Base-by-base conservation (phyloP, 2,329 filamentous ascomycete species). In the Nigrospora sphaerica region DNA sequence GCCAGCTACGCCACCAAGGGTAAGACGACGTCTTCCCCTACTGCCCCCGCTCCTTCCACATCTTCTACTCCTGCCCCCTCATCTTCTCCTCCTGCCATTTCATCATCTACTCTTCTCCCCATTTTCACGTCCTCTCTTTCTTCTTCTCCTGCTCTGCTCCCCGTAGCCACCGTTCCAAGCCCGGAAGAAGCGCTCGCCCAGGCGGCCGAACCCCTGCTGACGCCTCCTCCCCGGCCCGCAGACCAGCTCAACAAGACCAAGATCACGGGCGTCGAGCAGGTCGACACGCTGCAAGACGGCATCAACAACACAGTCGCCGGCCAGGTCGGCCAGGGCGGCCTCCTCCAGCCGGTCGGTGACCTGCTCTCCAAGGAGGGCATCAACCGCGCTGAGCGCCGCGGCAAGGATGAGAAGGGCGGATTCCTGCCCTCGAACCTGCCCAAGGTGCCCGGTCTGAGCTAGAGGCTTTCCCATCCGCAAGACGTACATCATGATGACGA, bases 201-300 rank as follows among this genome's bases (percentile, higher is more conserved):
- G 0, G 10, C 4, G 6, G 13, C 23, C 23, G 23, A 28, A 10
- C 23, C 23, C 1, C 32, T 14, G 19, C 37, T 36, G 45, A 32
- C 18, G 23, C 12, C 19, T 12, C 17, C 19, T n/a, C 36, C 35
- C n/a, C 32, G 16, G 19, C 18, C 9, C 34, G 46, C 56, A 86
- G 83, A 86, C 49, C 73, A 76, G 52, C 79, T 88, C 50, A 71
- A 76, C 67, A 81, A 86, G 64, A 77, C 81, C 52, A 88, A 88
- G 62, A 67, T 89, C 36, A 87, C 83, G 12, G 80, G 80, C 61
- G 61, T 85, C 58, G 63, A 78, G 16, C 81, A 85, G 62, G 75
- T 86, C 66, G 80, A 87, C 66, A 80, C 69, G 38, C 71, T 87
- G 33, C 83, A 88, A 65, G 83, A 86, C 62, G 78, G 75, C 57